Conservation (phyloP, 441 rosid species). For the Gossypium davidsonii region DNA sequence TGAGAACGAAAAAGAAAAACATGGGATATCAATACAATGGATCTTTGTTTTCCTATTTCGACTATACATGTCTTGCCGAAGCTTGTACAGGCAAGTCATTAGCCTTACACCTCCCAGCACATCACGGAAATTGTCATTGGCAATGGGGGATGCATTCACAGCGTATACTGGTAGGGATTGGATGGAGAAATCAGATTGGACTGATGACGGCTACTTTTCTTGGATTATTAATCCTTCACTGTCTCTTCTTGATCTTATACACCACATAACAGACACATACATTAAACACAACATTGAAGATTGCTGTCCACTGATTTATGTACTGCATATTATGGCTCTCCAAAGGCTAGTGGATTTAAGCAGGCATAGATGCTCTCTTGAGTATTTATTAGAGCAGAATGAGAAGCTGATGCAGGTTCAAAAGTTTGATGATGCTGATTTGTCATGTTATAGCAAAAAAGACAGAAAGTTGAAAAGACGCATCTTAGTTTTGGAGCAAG, state of each 20-base stretch:
- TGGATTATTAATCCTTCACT: slow-evolving; percentile 60
- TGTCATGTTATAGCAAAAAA: slow-evolving; percentile 24
- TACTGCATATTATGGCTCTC: slow-evolving; percentile 55
- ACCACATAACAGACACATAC: slow-evolving; percentile 42
- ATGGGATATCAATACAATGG: slow-evolving; percentile 46
- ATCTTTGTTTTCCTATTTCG: slow-evolving; percentile 63
- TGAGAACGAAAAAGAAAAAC: slow-evolving; percentile 26
- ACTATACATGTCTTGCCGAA: slow-evolving; percentile 62
- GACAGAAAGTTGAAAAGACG: slow-evolving; percentile 41
- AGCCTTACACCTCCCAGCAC: slow-evolving; percentile 59
- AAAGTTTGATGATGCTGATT: slow-evolving; percentile 33
- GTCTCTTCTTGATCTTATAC: slow-evolving; percentile 57
- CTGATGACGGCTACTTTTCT: slow-evolving; percentile 65
- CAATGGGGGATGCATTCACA: slow-evolving; percentile 42
- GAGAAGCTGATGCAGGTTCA: slow-evolving; percentile 33
- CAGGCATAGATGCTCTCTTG: slow-evolving; percentile 58
- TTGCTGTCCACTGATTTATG: slow-evolving; percentile 48
- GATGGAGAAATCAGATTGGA: slow-evolving; percentile 63
- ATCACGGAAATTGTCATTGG: slow-evolving; percentile 49
- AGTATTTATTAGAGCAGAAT: slow-evolving; percentile 48
- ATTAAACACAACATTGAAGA: slow-evolving; percentile 37
- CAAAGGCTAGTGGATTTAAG: slow-evolving; percentile 91
- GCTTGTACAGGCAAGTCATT: slow-evolving; percentile 66
- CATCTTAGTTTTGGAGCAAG: slow-evolving; percentile 48
- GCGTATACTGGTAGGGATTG: slow-evolving; percentile 59